Conservation (phyloP, 2,329 filamentous ascomycete species). For the Alternaria ventricosa region DNA sequence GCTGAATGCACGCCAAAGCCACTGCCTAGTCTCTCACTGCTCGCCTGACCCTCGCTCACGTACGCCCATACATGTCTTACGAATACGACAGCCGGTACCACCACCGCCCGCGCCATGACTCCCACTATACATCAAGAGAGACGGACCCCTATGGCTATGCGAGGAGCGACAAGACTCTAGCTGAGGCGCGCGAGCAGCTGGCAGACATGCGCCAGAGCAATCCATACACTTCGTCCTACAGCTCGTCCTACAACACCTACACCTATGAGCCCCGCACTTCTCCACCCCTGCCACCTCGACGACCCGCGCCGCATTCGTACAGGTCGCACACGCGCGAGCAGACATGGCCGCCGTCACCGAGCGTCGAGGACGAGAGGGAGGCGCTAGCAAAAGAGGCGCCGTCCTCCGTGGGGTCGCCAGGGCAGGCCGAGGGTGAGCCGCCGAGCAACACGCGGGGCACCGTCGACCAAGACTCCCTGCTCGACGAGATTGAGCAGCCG, state of each 20-base stretch:
- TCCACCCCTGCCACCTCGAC: constrained; percentile 26
- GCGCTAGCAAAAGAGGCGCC: constrained; percentile 68
- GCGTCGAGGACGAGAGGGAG: constrained; percentile 71
- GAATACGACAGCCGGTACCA: constrained; percentile 35
- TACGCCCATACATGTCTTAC: constrained; percentile 27
- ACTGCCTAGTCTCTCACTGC: constrained; percentile 11
- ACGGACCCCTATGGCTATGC: constrained; percentile 29
- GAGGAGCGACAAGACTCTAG: constrained; percentile 23
- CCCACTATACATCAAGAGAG: constrained; percentile 36
- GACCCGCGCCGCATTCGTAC: constrained; percentile 23
- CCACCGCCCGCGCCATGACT: constrained; percentile 32
- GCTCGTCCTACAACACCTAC: constrained; percentile 34
- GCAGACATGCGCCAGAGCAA: constrained; percentile 34
- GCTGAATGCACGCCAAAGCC: constrained; percentile 5
- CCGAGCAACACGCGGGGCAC: constrained; percentile 69
- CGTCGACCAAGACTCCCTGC: constrained; percentile 71
- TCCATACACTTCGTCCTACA: constrained; percentile 31
- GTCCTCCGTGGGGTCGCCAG: constrained; percentile 31
- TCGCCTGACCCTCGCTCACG: constrained; percentile 16
- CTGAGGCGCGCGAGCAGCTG: constrained; percentile 22
- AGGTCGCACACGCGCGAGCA: constrained; percentile 25
- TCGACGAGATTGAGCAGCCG: constrained; percentile 64
- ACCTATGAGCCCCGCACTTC: constrained; percentile 43
- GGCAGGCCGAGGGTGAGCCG: constrained; percentile 54
- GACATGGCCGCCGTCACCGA: constrained; percentile 66